These are phyloP conservation scores for Cladosporium oxysporum DNA, from an alignment of 2,329 filamentous ascomycete genomes.

Conservation along the genomic window DNA sequence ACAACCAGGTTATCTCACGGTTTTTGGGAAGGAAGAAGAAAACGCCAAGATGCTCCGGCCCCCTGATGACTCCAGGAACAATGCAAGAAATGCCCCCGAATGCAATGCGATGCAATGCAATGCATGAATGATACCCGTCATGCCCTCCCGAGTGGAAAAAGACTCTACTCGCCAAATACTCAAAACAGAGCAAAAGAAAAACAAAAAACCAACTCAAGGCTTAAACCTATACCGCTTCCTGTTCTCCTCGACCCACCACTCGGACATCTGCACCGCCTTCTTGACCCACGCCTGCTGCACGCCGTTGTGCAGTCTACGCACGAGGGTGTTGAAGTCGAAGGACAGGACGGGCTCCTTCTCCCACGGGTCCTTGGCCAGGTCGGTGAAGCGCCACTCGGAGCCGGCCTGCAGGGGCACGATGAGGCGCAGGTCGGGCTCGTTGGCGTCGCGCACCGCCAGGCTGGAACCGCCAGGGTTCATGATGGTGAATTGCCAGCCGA, in stretches of 20 bases:
- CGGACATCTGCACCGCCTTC: slow-evolving; percentile 19
- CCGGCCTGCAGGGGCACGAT: slow-evolving; percentile 14
- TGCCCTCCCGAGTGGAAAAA: background rate
- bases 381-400: slow-evolving; percentile 18
- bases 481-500: slow-evolving; percentile 20
- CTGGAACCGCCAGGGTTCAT: slow-evolving; percentile 24
- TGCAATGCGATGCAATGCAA: background rate
- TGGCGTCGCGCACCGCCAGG: slow-evolving; percentile 16
- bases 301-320: background rate
- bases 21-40: too few species aligned
- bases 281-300: slow-evolving; percentile 18
- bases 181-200: too few species aligned
- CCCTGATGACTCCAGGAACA: too few species aligned
- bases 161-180: background rate
- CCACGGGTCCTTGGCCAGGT: slow-evolving; percentile 8
- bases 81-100: too few species aligned
- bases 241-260: slow-evolving; percentile 19
- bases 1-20: too few species aligned
- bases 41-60: too few species aligned
- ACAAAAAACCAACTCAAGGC: slow-evolving; percentile 7
- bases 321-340: slow-evolving; percentile 16
- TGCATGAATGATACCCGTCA: background rate
- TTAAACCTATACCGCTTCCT: slow-evolving; percentile 13
- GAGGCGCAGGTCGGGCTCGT: slow-evolving; percentile 11
- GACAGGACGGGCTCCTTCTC: slow-evolving; percentile 13